Evolutionary conservation across 768 basidiomycete species (phyloP).

Genomic region (Ramaria sp.): DNA sequence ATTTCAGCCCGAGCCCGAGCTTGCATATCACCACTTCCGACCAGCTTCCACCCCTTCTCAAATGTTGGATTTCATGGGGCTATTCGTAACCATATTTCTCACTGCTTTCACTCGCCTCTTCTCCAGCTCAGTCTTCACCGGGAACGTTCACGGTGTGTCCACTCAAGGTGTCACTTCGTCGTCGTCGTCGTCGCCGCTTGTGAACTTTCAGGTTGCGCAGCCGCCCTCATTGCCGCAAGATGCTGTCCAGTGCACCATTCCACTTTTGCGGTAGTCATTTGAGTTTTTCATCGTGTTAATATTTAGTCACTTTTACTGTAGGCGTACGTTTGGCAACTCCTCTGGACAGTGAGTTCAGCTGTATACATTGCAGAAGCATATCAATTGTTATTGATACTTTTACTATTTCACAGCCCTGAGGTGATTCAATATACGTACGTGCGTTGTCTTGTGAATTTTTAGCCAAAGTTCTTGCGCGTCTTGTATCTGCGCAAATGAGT

Average conservation of each 20-base stretch:
- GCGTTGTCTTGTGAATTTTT: neutral
- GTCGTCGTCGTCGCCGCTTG: no score
- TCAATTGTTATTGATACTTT: neutral
- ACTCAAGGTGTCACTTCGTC: no score
- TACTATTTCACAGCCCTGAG: conserved; percentile 39
- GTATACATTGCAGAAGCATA: neutral
- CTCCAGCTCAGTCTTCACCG: no score
- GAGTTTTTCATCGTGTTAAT: neutral
- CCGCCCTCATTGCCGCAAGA: conserved; percentile 54
- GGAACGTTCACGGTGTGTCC: no score
- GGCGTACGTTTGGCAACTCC: conserved; percentile 64
- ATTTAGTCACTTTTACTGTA: conserved; percentile 16
- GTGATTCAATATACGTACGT: conserved; percentile 47
- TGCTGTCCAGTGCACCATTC: conserved; percentile 50
- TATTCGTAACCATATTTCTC: no score
- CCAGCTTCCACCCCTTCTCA: no score
- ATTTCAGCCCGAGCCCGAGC: no score
- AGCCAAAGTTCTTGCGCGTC: neutral
- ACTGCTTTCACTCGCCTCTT: no score
- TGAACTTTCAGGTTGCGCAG: conserved; percentile 63
- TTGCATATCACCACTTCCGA: no score
- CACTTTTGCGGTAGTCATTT: conserved; percentile 55
- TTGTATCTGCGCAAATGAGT: no score
- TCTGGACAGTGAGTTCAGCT: conserved; percentile 43
- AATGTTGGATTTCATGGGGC: no score